A percentile compares a stretch with the other conserved stretches of the same genome.
These are phyloP conservation scores for Passiflora organensis DNA, from an alignment of 345 rosid genomes.

Conservation along the genomic window DNA sequence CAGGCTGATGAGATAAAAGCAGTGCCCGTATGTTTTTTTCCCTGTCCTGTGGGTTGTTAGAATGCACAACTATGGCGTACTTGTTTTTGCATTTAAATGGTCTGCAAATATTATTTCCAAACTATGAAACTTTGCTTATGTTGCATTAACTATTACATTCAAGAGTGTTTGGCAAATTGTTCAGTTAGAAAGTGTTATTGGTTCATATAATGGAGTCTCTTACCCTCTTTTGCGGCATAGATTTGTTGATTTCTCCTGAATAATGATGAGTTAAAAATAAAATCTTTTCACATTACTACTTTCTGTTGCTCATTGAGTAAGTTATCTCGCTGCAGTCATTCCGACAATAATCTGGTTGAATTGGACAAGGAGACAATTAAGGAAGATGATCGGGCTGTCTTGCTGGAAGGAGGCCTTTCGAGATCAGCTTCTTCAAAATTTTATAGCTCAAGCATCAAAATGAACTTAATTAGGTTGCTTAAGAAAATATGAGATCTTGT, in stretches of 20 bases:
- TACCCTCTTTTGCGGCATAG: neutral
- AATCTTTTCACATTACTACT: neutral
- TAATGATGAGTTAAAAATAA: neutral
- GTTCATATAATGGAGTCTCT: too few relatives aligned
- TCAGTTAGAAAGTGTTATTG: too few relatives aligned
- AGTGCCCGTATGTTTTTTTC: too few relatives aligned
- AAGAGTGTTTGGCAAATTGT: too few relatives aligned
- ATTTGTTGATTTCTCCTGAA: neutral
- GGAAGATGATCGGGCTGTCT: slow-evolving; percentile 78
- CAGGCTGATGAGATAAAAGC: too few relatives aligned
- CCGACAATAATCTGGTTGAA: slow-evolving; percentile 79
- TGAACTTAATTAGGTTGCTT: slow-evolving; percentile 65
- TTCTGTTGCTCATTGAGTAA: slow-evolving; percentile 15
- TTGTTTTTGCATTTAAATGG: too few relatives aligned
- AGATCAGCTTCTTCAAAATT: slow-evolving; percentile 71
- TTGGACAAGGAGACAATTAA: slow-evolving; percentile 54
- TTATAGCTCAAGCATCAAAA: slow-evolving; percentile 55
- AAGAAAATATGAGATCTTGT: slow-evolving; percentile 3
- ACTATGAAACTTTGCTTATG: too few relatives aligned
- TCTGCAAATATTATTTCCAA: too few relatives aligned
- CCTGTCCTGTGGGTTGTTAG: too few relatives aligned
- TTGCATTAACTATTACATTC: too few relatives aligned
- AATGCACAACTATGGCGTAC: too few relatives aligned
- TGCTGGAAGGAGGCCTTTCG: slow-evolving; percentile 86
- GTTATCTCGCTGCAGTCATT: slow-evolving; percentile 57